Evolutionary conservation across 2,329 filamentous ascomycete species (phyloP).

Genomic region (Helminthosporium solani): DNA sequence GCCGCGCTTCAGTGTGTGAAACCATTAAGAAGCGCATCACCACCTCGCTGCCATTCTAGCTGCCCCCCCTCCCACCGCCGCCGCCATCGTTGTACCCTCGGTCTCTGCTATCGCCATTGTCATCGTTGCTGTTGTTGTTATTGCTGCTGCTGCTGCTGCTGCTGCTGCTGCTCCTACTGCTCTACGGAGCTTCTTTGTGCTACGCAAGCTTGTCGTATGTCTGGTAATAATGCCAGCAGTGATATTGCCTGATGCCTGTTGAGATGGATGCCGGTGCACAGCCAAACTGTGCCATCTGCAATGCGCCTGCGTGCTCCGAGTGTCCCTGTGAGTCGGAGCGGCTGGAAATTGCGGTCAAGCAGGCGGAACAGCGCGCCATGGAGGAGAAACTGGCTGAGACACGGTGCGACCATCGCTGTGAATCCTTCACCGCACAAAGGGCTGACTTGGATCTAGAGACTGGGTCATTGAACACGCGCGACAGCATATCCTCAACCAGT

Average conservation of each 20-base stretch:
- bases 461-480: slow-evolving; percentile 51
- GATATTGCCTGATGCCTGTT: slow-evolving; percentile 21
- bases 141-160: no score
- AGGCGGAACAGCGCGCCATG: slow-evolving; percentile 43
- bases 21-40: slow-evolving; percentile 16
- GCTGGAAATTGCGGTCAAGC: slow-evolving; percentile 43
- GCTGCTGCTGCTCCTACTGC: no score
- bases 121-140: no score
- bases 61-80: slow-evolving; percentile 4
- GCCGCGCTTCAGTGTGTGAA: slow-evolving; percentile 20
- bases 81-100: background rate
- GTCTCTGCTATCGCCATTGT: no score
- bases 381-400: slow-evolving; percentile 38
- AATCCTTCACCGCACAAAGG: background rate
- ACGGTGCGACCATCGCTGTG: slow-evolving; percentile 28
- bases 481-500: slow-evolving; percentile 47
- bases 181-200: background rate
- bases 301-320: slow-evolving; percentile 42
- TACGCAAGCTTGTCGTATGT: slow-evolving; percentile 6
- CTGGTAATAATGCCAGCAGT: slow-evolving; percentile 30
- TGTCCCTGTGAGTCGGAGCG: slow-evolving; percentile 44
- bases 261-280: slow-evolving; percentile 37
- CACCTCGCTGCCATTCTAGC: slow-evolving; percentile 11
- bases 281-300: slow-evolving; percentile 46
- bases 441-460: slow-evolving; percentile 40